Conservation (phyloP, 768 basidiomycete species). For the Pleurotus tuber-regium region DNA sequence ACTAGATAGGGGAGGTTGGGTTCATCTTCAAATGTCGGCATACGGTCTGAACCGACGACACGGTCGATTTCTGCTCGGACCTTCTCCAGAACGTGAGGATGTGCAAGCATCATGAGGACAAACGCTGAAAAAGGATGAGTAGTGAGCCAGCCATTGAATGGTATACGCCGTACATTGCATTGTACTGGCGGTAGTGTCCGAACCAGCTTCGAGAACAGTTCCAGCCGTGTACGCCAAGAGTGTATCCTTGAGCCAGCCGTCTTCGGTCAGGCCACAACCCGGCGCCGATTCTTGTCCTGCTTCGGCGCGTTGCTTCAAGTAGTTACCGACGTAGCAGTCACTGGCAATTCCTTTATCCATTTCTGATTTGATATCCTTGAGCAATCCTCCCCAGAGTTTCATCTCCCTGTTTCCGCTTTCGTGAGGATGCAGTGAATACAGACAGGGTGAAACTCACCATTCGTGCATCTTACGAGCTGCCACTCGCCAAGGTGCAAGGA, state of each 20-base stretch:
- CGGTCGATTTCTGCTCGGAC: slow-evolving; percentile 52
- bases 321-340: slow-evolving; percentile 20
- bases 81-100: slow-evolving; percentile 45
- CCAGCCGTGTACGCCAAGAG: slow-evolving; percentile 26
- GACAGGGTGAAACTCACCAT: slow-evolving; percentile 16
- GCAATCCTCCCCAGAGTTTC: slow-evolving; percentile 24
- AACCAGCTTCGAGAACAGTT: slow-evolving; percentile 27
- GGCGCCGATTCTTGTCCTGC: slow-evolving; percentile 21
- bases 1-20: slow-evolving; percentile 47
- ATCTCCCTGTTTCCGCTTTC: slow-evolving; percentile 20
- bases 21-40: slow-evolving; percentile 39
- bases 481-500: slow-evolving; percentile 3
- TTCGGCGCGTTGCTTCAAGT: slow-evolving; percentile 21
- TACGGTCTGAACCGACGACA: slow-evolving; percentile 34
- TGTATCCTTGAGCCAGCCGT: slow-evolving; percentile 27
- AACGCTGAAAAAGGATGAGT: slow-evolving; percentile 19
- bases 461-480: slow-evolving; percentile 15
- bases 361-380: slow-evolving; percentile 20
- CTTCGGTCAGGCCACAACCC: slow-evolving; percentile 24
- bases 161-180: slow-evolving; percentile 23
- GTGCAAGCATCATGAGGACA: slow-evolving; percentile 12
- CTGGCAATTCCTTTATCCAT: slow-evolving; percentile 18
- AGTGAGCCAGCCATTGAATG: slow-evolving; percentile 22
- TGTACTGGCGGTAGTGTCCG: slow-evolving; percentile 25
- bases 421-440: background rate